phyloP scores from a whole-genome alignment of 2,329 filamentous ascomycete genomes.

The Ilyonectria sp. region DNA sequence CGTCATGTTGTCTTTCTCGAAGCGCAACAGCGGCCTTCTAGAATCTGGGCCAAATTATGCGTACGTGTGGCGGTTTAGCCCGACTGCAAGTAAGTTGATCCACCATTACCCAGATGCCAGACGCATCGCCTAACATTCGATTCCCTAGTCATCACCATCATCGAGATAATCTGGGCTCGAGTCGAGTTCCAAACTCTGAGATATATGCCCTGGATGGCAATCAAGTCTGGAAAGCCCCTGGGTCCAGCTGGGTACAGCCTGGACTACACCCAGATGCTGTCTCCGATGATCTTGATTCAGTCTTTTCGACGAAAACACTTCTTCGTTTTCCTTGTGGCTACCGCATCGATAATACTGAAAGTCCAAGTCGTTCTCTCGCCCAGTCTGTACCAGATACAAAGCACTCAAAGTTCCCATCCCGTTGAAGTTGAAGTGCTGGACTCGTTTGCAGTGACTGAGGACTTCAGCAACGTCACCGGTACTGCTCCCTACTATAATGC shows the following conservation, averaged over 20 bases:
- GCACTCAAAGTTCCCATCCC: background rate
- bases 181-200: slow-evolving; percentile 7
- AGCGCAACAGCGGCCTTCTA: background rate
- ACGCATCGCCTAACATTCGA: background rate
- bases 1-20: background rate
- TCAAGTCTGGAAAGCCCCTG: background rate
- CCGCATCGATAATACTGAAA: background rate
- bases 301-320: background rate
- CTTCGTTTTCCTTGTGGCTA: slow-evolving; percentile 5
- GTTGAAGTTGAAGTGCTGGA: background rate
- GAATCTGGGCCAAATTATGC: background rate
- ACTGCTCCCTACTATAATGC: background rate
- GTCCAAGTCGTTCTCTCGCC: background rate
- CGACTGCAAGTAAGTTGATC: background rate
- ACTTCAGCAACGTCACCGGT: background rate
- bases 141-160: background rate
- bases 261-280: slow-evolving; percentile 4
- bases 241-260: background rate
- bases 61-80: background rate
- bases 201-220: slow-evolving; percentile 10
- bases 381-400: background rate
- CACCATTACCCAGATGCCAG: background rate
- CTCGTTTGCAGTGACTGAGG: background rate
- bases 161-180: slow-evolving; percentile 3
- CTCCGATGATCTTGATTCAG: background rate